phyloP scores from a whole-genome alignment of 441 rosid species.

The Populus hybrid region DNA sequence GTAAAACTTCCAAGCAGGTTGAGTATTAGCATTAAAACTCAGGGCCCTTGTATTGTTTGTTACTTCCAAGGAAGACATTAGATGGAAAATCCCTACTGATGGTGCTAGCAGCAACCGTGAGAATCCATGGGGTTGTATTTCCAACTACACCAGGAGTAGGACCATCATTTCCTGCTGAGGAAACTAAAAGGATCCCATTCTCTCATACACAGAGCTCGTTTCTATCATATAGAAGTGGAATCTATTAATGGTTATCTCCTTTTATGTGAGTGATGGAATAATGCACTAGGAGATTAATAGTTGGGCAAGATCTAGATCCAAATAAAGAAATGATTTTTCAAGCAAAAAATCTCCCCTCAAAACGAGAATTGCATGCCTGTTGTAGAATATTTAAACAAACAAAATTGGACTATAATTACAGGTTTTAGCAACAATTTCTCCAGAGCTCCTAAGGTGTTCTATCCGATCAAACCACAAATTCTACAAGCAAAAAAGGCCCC shows the following conservation, averaged over 20 bases:
- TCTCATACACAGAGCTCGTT: not conserved
- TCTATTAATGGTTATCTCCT: too few relatives aligned
- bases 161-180: conserved; percentile 67
- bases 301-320: too few relatives aligned
- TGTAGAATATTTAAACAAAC: not conserved
- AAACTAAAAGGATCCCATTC: conserved; percentile 47
- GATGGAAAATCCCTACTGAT: conserved; percentile 60
- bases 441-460: not conserved
- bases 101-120: conserved; percentile 63
- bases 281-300: too few relatives aligned
- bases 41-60: conserved; percentile 29
- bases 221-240: too few relatives aligned
- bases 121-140: conserved; percentile 59
- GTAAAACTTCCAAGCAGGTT: not conserved
- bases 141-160: conserved; percentile 42
- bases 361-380: not conserved
- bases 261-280: too few relatives aligned
- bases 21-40: not conserved
- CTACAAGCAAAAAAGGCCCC: not conserved
- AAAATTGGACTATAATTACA: conserved; percentile 6
- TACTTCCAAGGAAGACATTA: conserved; percentile 33
- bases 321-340: too few relatives aligned
- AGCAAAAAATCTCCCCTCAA: conserved; percentile 2
- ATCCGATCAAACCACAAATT: too few relatives aligned
- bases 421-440: not conserved